Percentiles rank a stretch among this genome's conserved stretches.
Evolutionary conservation across 345 rosid genomes (phyloP).

Genomic region (Theobroma cacao): DNA sequence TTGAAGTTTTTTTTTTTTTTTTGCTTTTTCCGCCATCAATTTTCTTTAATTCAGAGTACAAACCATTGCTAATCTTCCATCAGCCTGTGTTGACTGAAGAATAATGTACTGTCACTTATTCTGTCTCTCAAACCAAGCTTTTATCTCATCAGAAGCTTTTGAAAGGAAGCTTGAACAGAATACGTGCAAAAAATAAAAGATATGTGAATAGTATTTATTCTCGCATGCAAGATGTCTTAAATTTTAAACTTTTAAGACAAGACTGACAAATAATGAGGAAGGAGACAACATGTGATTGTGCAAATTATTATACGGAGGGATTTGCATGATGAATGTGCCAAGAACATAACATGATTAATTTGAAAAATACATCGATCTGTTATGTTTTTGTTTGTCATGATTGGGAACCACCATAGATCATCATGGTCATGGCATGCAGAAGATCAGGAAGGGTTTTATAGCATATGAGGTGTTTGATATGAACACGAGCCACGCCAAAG

Average conservation of each 20-base stretch:
- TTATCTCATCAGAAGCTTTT: neutral
- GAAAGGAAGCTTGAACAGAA: neutral
- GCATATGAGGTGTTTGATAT: neutral
- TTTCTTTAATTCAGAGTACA: slow-evolving; percentile 27
- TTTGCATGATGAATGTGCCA: neutral
- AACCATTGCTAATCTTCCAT: slow-evolving; percentile 25
- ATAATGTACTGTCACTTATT: slow-evolving; percentile 34
- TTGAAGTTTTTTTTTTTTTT: slow-evolving; percentile 23
- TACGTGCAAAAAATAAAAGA: neutral
- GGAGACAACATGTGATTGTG: neutral
- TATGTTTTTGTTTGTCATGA: neutral
- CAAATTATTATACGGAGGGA: neutral
- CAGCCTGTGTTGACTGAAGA: slow-evolving; percentile 23
- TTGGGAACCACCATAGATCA: too few relatives aligned
- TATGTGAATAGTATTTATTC: neutral
- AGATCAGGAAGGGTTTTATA: neutral
- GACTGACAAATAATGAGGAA: neutral
- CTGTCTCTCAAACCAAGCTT: slow-evolving; percentile 18
- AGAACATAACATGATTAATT: neutral
- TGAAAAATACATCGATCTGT: neutral
- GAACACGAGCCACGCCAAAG: too few relatives aligned
- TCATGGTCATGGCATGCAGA: neutral
- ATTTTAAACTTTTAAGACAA: too few relatives aligned
- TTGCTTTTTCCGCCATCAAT: slow-evolving; percentile 10
- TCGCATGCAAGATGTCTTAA: too few relatives aligned